Conservation (phyloP, 1,139 yeast genomes). For the Nakaseomyces kungkrabaensis region DNA sequence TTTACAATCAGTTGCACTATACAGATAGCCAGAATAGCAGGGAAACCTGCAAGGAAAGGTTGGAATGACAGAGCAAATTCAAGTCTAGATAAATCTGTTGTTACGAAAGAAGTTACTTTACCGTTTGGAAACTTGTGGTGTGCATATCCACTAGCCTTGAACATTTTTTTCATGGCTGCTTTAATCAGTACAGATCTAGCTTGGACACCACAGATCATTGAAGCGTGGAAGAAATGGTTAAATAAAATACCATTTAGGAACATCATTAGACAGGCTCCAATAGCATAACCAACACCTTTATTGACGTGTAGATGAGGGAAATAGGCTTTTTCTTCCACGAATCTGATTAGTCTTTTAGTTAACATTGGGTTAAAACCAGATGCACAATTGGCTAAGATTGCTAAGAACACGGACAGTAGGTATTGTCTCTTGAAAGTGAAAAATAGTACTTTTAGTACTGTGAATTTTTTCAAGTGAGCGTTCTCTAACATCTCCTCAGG, state of each 20-base stretch:
- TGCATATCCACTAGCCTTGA: conserved; percentile 50
- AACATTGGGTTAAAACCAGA: conserved; percentile 44
- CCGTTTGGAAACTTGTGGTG: conserved; percentile 54
- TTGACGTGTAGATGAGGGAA: conserved; percentile 30
- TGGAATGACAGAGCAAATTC: conserved; percentile 69
- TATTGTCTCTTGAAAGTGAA: conserved; percentile 49
- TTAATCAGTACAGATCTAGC: conserved; percentile 57
- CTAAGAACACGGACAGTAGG: conserved; percentile 35
- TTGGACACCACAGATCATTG: conserved; percentile 60
- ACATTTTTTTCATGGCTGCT: conserved; percentile 56
- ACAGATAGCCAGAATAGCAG: conserved; percentile 49
- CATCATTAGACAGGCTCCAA: conserved; percentile 43
- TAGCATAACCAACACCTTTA: conserved; percentile 51
- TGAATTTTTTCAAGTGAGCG: conserved; percentile 33
- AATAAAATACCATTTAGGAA: conserved; percentile 41
- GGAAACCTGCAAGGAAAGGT: conserved; percentile 54
- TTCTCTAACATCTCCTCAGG: conserved; percentile 25
- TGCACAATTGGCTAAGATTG: conserved; percentile 40
- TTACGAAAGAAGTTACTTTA: conserved; percentile 60
- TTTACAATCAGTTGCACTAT: conserved; percentile 58
- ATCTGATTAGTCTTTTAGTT: conserved; percentile 44
- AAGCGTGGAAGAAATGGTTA: conserved; percentile 53
- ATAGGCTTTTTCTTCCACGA: conserved; percentile 34
- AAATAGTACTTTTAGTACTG: conserved; percentile 40
- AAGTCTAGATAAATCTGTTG: conserved; percentile 71